Base-by-base conservation (phyloP, 1,284 basidiomycete genomes). In the Fistulinella cinereoalba region DNA sequence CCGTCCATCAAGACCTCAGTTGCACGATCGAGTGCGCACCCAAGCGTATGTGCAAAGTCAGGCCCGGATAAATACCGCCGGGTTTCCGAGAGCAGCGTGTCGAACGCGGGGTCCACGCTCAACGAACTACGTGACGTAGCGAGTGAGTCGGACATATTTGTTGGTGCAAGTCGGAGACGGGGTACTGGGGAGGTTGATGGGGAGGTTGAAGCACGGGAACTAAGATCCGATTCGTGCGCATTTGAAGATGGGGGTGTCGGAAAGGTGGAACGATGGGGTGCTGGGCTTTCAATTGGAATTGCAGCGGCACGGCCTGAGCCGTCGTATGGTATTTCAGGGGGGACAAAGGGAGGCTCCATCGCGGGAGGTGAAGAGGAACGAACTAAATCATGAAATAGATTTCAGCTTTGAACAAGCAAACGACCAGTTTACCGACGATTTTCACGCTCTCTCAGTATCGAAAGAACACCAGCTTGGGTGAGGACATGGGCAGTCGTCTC, bases 401-500 rank as follows among this genome's bases (percentile, higher is more conserved):
- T 33, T 0, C 27, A 25, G 21, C 39, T 37, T 27, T 27, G 38
- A 6, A 13, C 19, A 1, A 21, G 47, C 11, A 34, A 15, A 34
- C 3, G 42, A 1, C 47, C 23, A 21, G 16, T 4, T 15, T 22
- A 27, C 34, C 38, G 11, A n/a, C n/a, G 24, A 4, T 4, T 25
- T 29, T 46, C 43, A 7, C 16, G 32, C 24, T 47, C 61, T 54
- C 28, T 15, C 47, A 49, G 61, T 53, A 54, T 70, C 49, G 48
- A 60, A 55, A 57, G 59, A 54, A 73, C 75, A 22, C 85, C 85
- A 34, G 84, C 83, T 61, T 84, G 79, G 1, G 73, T 71, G 18
- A 92, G 76, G 18, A 87, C 81, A 58, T 84, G 82, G 22, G 82
- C 73, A 15, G 83, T 79, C 8, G 77, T 82, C 58, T 85, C 80